Evolutionary conservation across 2,329 filamentous ascomycete species (phyloP), one percentile per base, ranked within the genome.

Genomic region (Trichoderma sp.): DNA sequence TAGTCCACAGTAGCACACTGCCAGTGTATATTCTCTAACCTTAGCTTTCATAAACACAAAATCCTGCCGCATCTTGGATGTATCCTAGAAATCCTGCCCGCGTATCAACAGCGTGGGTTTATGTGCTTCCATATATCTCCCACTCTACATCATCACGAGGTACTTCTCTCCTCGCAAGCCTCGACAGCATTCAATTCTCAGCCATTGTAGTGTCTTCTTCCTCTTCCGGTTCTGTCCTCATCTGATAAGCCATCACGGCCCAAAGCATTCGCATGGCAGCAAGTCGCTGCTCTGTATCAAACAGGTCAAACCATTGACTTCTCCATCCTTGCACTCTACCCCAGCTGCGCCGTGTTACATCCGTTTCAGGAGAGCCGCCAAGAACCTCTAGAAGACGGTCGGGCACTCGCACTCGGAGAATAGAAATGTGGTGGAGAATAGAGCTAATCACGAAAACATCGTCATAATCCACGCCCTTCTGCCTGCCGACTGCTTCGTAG

Each of bases 231-330:
- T 80, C 79, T 78, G 83, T 86, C 77, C 89, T 85, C 90, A 92
- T 92, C 80, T 90, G 82, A 81, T 88, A 92, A 2, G 86, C 86
- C 87, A 91, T 90, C 80, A 92, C 84, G 4, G 85, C 86, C 91
- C 91, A 93, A 1, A 91, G 78, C 11, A 89, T 77, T 77, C 85
- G 83, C 88, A 92, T 88, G 3, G 90, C 90, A 77, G 87, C 86
- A 31, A 92, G 80, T 63, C 91, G 83, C 73, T 92, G 88, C 27
- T 88, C 85, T 0, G 82, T 80, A 65, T 87, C 78, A 79, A 92
- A 92, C 12, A 92, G 81, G 79, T 93, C 91, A 79, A 86, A 91
- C 91, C 91, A 93, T 53, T 81, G 84, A 77, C 89, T 92, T 76
- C 91, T 86, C 86, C 88, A 89, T 45, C 91, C 85, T 78, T 88